Base-by-base conservation (phyloP, 805 yeast genomes). In the Wickerhamomyces alni region DNA sequence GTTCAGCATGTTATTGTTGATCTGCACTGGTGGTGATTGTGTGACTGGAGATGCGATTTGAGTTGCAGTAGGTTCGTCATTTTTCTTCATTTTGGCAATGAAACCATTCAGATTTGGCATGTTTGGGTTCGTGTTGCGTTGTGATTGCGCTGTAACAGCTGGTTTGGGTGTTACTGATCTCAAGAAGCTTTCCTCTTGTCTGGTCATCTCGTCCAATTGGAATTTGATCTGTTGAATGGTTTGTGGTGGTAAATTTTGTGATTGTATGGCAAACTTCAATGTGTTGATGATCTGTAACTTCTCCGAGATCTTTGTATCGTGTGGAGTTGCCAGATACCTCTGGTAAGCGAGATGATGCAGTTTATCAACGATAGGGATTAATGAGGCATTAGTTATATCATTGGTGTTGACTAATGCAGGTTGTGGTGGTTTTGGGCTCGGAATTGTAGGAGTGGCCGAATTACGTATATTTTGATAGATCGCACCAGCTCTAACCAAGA, bases 401-500 rank as follows among this genome's bases (percentile, higher is more conserved):
- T 13, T 13, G 15, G 10, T 6, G 6, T 27, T 26, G 13, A 17
- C 18, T 13, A 11, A 17, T 3, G 16, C 30, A 7, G 15, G 16
- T 19, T 39, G 42, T 18, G 31, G 17, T 17, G 11, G 44, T 19
- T 28, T 37, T 11, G 35, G 41, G 10, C 55, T 36, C 43, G 42
- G 17, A 6, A 13, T 11, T 6, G 31, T 6, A n/a, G n/a, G n/a
- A 16, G 10, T 17, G 17, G 12, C 17, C 17, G 31, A 40, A 36
- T 33, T 59, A 13, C 17, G 34, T 21, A 13, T 12, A 19, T 31
- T 18, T 12, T 65, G 65, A 46, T 66, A 65, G 30, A 67, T 54
- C 9, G 75, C 68, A 17, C 81, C 74, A 24, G 80, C 83, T 52
- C 68, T 74, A 16, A 75, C 66, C 45, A 94, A 63, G 55, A 88